Evolutionary conservation across 345 rosid genomes (phyloP).

Genomic region (Salix udensis): DNA sequence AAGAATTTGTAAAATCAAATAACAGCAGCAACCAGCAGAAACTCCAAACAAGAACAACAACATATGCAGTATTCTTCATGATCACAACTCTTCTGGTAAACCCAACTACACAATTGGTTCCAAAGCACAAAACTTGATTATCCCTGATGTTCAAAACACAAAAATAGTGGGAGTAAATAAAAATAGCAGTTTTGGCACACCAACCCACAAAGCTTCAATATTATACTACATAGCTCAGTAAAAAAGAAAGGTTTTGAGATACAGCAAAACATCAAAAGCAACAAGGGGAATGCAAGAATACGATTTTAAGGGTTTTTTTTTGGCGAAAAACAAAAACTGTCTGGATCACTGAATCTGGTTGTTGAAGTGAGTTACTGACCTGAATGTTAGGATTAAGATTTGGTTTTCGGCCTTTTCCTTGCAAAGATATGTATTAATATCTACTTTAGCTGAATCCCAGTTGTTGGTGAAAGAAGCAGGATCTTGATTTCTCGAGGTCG

Average conservation of each 20-base stretch:
- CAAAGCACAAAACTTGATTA: slow-evolving; percentile 19
- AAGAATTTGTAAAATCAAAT: slow-evolving; percentile 19
- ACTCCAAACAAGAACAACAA: slow-evolving; percentile 24
- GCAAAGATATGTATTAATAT: not conserved
- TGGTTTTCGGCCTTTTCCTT: not conserved
- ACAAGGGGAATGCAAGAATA: not conserved
- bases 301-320: not conserved
- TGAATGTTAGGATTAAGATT: not conserved
- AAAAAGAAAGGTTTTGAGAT: not conserved
- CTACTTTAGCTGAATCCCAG: not conserved
- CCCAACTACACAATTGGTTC: slow-evolving; percentile 14
- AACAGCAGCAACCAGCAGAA: slow-evolving; percentile 23
- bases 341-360: not conserved
- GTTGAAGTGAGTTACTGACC: slow-evolving; percentile 9
- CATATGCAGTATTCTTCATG: slow-evolving; percentile 23
- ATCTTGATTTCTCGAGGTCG: not conserved
- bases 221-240: not conserved
- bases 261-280: not conserved
- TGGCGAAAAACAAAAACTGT: not conserved
- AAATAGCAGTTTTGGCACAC: slow-evolving; percentile 4
- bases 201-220: slow-evolving; percentile 8
- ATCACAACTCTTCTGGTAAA: slow-evolving; percentile 7
- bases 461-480: not conserved
- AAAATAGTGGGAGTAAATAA: not conserved
- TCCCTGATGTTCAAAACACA: slow-evolving; percentile 17